Conservation (phyloP, 2,329 filamentous ascomycete species). For the Tolypocladium capitatum region DNA sequence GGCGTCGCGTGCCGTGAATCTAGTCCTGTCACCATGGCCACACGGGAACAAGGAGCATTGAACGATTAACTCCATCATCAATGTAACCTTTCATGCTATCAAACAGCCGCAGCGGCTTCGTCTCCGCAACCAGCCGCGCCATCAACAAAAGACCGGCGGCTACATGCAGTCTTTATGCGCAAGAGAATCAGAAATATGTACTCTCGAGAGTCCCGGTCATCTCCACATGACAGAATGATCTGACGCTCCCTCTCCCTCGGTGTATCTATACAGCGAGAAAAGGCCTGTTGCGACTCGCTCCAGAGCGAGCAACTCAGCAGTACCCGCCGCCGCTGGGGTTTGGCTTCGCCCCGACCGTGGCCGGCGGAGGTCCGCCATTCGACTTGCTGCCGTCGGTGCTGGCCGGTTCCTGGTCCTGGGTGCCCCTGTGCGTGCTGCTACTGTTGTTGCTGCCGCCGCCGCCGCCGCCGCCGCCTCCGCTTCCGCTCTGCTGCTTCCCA, state of each 20-base stretch:
- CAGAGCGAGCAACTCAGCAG: neutral
- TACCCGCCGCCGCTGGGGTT: neutral
- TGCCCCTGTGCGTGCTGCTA: neutral
- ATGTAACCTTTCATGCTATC: neutral
- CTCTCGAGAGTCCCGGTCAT: neutral
- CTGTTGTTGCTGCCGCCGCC: neutral
- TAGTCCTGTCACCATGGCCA: neutral
- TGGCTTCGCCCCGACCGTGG: neutral
- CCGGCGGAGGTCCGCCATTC: neutral
- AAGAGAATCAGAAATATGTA: neutral
- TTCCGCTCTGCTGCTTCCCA: neutral
- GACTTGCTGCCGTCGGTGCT: neutral
- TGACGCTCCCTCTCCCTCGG: neutral
- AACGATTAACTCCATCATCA: too few species aligned
- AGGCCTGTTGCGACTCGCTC: neutral
- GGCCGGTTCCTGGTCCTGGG: neutral
- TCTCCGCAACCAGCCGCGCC: neutral
- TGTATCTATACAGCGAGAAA: neutral
- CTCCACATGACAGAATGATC: neutral
- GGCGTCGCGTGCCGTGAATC: neutral
- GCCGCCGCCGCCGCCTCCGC: neutral
- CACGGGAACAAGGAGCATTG: neutral
- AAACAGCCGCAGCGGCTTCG: neutral
- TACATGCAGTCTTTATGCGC: neutral
- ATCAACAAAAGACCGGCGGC: neutral